Conservation (phyloP, 2,329 filamentous ascomycete genomes). For the Aureobasidium sp. region DNA sequence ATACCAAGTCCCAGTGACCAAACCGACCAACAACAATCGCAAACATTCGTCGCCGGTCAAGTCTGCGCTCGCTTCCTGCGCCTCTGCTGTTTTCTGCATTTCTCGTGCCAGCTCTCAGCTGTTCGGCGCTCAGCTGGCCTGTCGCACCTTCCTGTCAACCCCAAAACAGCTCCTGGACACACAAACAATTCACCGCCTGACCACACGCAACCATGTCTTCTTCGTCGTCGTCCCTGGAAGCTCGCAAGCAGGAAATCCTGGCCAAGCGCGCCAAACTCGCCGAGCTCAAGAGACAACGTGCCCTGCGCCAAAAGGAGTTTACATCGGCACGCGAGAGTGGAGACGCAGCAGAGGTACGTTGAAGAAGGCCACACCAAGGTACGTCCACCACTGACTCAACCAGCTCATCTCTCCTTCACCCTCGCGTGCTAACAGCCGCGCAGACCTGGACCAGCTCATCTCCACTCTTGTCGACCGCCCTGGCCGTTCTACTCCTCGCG, state of each 20-base stretch:
- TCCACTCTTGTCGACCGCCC: constrained; percentile 71
- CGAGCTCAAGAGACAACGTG: constrained; percentile 87
- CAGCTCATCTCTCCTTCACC: constrained; percentile 63
- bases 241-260: constrained; percentile 90
- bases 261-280: constrained; percentile 96
- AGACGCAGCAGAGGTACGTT: constrained; percentile 59
- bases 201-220: constrained; percentile 22
- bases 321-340: constrained; percentile 38
- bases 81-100: not conserved
- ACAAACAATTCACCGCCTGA: not conserved
- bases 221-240: constrained; percentile 36
- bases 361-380: constrained; percentile 6
- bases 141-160: not conserved
- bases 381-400: constrained; percentile 20
- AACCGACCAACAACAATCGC: not conserved
- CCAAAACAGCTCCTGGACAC: not conserved
- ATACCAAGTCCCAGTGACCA: not conserved
- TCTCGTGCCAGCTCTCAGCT: not conserved
- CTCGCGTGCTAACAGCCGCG: constrained; percentile 59
- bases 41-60: not conserved
- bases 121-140: constrained; percentile 3
- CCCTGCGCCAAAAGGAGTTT: constrained; percentile 70
- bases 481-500: constrained; percentile 60
- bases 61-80: not conserved
- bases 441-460: constrained; percentile 76